Conservation (phyloP, 208 protist species). For the Strigomonas culicis region DNA sequence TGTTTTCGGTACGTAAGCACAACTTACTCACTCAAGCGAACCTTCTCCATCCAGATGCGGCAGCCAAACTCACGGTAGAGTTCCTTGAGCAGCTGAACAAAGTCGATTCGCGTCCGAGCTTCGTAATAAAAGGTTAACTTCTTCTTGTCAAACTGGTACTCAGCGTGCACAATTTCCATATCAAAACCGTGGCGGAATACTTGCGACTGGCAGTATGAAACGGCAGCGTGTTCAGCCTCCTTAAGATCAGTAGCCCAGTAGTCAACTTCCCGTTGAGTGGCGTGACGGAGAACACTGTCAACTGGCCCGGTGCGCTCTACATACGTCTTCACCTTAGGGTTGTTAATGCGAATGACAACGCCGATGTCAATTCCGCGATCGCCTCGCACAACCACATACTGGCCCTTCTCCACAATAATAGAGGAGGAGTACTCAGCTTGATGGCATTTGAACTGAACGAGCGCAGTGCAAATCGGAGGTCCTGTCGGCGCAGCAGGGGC, state of each 20-base stretch:
- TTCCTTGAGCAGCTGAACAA: slow-evolving; percentile 79
- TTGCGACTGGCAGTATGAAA: slow-evolving; percentile 60
- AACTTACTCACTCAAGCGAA: slow-evolving; percentile 23
- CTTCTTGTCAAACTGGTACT: slow-evolving; percentile 93
- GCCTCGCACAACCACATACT: slow-evolving; percentile 87
- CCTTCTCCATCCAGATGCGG: slow-evolving; percentile 91
- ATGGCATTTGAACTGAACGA: slow-evolving; percentile 90
- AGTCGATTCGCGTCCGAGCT: slow-evolving; percentile 67
- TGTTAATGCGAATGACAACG: slow-evolving; percentile 77
- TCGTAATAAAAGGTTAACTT: slow-evolving; percentile 93
- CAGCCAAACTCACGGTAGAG: slow-evolving; percentile 86
- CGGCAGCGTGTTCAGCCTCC: slow-evolving; percentile 66
- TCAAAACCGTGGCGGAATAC: slow-evolving; percentile 55
- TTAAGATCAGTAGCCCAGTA: slow-evolving; percentile 83
- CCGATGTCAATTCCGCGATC: slow-evolving; percentile 90
- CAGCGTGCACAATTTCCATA: slow-evolving; percentile 81
- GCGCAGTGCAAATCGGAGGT: slow-evolving; percentile 35
- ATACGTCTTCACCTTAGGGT: slow-evolving; percentile 32
- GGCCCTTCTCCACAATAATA: slow-evolving; percentile 49
- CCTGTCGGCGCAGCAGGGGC: slow-evolving; percentile 21
- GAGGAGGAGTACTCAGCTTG: slow-evolving; percentile 70
- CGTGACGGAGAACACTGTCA: slow-evolving; percentile 63
- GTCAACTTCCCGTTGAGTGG: slow-evolving; percentile 83
- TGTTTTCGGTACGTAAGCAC: not conserved
- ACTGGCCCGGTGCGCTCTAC: slow-evolving; percentile 53